Percentiles rank a stretch among this genome's conserved stretches.
Evolutionary conservation across 1,284 basidiomycete genomes (phyloP).

Genomic region (Sanghuangporus baumii): DNA sequence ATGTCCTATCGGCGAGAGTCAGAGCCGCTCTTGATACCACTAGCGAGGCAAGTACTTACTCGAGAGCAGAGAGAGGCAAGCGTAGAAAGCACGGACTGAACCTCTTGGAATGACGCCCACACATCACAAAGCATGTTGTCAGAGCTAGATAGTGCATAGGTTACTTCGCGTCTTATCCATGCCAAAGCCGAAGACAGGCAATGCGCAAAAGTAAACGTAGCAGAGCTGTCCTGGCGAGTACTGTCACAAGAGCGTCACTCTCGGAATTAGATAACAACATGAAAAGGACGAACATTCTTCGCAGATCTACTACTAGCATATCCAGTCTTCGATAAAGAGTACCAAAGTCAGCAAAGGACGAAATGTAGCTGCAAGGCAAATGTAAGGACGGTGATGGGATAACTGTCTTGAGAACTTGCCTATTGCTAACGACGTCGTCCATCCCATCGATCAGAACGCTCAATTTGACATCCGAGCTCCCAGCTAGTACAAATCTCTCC

Average conservation of each 20-base stretch:
- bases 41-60: conserved; percentile 34
- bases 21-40: background rate
- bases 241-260: background rate
- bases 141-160: conserved; percentile 30
- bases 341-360: conserved; percentile 58
- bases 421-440: conserved; percentile 47
- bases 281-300: conserved; percentile 34
- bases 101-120: conserved; percentile 47
- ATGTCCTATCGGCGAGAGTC: conserved; percentile 32
- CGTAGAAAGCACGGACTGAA: conserved; percentile 44
- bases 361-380: conserved; percentile 40
- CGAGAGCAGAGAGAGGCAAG: conserved; percentile 50
- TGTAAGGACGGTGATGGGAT: background rate
- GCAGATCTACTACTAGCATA: conserved; percentile 36
- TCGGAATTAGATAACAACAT: background rate
- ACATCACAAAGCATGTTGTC: conserved; percentile 36
- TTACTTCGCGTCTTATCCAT: conserved; percentile 42
- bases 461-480: conserved; percentile 26
- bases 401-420: conserved; percentile 32
- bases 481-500: conserved; percentile 45
- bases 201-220: conserved; percentile 60
- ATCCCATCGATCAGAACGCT: conserved; percentile 46
- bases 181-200: conserved; percentile 50
- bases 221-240: conserved; percentile 28
- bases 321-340: conserved; percentile 62